These are phyloP conservation scores for Beauveria sp. DNA, from an alignment of 2,329 filamentous ascomycete species.

Conservation along the genomic window DNA sequence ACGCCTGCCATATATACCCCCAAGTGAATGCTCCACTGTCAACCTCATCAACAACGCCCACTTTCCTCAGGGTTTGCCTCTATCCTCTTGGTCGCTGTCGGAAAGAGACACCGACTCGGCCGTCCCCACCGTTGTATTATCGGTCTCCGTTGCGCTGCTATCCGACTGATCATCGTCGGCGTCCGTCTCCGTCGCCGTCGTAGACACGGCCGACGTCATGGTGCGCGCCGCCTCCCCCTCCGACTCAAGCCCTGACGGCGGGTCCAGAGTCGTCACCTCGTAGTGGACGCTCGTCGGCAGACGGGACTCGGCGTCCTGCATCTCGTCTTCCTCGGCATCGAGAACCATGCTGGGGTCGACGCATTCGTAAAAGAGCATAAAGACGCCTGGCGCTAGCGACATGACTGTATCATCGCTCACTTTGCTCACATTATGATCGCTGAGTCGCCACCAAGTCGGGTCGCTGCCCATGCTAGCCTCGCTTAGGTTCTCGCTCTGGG, in stretches of 20 bases:
- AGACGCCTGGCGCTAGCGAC: conserved; percentile 66
- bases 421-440: conserved; percentile 74
- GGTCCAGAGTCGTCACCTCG: neutral
- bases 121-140: conserved; percentile 4
- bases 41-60: neutral
- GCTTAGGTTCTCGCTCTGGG: neutral
- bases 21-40: neutral
- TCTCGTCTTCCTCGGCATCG: conserved; percentile 21
- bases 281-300: neutral
- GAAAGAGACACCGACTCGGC: neutral
- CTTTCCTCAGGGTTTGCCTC: neutral
- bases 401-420: conserved; percentile 69
- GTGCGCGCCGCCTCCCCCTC: neutral
- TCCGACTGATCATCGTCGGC: neutral
- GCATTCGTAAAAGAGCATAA: conserved; percentile 95
- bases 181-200: neutral
- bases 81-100: neutral
- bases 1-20: neutral
- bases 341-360: conserved; percentile 47
- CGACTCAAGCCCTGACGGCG: neutral
- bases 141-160: conserved; percentile 3
- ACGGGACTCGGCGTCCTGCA: conserved; percentile 4
- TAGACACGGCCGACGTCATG: neutral
- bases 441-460: conserved; percentile 64
- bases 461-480: neutral